Evolutionary conservation across 2,329 filamentous ascomycete genomes (phyloP).

Genomic region (Fusarium longipes): DNA sequence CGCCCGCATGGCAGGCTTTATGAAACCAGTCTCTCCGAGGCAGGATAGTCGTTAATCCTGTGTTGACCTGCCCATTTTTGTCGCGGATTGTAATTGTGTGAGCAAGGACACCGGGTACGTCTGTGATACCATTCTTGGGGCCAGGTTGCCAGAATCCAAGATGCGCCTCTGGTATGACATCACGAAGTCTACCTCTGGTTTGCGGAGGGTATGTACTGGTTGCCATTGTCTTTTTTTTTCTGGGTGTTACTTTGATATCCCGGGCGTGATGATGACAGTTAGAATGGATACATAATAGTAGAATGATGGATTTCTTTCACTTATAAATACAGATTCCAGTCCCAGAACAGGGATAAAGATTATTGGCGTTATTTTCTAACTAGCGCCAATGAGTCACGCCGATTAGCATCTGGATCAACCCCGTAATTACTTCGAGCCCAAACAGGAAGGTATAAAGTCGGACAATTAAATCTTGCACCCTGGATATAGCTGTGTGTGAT

Average conservation of each 20-base stretch:
- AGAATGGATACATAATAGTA: background rate
- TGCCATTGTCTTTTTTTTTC: background rate
- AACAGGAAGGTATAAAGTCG: background rate
- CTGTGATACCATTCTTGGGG: background rate
- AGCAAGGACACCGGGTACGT: background rate
- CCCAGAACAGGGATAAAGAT: background rate
- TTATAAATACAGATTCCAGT: background rate
- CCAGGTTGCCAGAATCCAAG: background rate
- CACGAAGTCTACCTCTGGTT: background rate
- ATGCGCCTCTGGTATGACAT: background rate
- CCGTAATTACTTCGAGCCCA: no score
- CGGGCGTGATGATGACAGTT: rapidly evolving
- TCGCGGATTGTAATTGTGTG: background rate
- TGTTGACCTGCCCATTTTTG: background rate
- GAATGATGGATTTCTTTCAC: rapidly evolving
- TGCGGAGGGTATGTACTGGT: background rate
- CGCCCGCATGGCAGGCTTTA: slow-evolving; percentile 59
- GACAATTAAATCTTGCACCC: background rate
- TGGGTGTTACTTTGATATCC: rapidly evolving
- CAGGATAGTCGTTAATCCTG: background rate
- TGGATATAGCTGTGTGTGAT: no score
- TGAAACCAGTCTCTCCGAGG: slow-evolving; percentile 42
- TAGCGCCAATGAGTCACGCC: background rate
- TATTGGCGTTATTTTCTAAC: background rate
- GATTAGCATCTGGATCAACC: background rate